These are phyloP conservation scores for Cephaloascus fragrans DNA, from an alignment of 805 yeast genomes.

Conservation along the genomic window DNA sequence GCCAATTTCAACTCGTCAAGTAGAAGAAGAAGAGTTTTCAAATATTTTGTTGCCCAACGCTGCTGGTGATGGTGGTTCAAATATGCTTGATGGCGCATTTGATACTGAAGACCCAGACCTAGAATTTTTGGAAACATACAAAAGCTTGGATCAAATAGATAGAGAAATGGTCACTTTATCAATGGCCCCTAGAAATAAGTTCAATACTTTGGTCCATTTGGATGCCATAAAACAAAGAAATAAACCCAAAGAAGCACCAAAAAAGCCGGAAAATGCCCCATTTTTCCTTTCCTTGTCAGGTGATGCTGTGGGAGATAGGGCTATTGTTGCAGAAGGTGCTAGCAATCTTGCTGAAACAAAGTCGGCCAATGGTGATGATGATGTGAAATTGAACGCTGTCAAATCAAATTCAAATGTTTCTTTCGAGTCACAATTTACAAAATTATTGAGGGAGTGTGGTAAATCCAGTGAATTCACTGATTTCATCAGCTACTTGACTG, in stretches of 20 bases:
- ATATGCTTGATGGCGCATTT: slow-evolving; percentile 72
- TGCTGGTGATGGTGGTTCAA: slow-evolving; percentile 68
- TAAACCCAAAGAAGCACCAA: slow-evolving; percentile 83
- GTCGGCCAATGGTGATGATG: slow-evolving; percentile 7
- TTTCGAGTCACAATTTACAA: slow-evolving; percentile 72
- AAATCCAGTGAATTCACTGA: slow-evolving; percentile 26
- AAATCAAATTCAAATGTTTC: slow-evolving; percentile 14
- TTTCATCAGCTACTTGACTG: slow-evolving; percentile 47
- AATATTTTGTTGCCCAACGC: slow-evolving; percentile 59
- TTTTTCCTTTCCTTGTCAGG: slow-evolving; percentile 72
- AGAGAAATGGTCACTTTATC: slow-evolving; percentile 63
- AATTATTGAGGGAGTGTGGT: slow-evolving; percentile 44
- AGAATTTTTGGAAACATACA: slow-evolving; percentile 28
- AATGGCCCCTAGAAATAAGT: slow-evolving; percentile 65
- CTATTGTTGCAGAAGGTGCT: slow-evolving; percentile 35
- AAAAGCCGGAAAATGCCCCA: slow-evolving; percentile 70
- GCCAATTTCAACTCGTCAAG: slow-evolving; percentile 63
- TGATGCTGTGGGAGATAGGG: slow-evolving; percentile 62
- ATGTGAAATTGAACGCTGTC: slow-evolving; percentile 1
- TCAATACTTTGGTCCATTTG: slow-evolving; percentile 67
- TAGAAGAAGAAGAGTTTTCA: slow-evolving; percentile 68
- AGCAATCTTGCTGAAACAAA: too few relatives aligned
- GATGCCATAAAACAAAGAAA: slow-evolving; percentile 81
- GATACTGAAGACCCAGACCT: slow-evolving; percentile 28
- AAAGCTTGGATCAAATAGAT: slow-evolving; percentile 54